A percentile compares a stretch with the other conserved stretches of the same genome.
Evolutionary conservation across 805 yeast genomes (phyloP).

Genomic region (Yamadazyma akitaensis): DNA sequence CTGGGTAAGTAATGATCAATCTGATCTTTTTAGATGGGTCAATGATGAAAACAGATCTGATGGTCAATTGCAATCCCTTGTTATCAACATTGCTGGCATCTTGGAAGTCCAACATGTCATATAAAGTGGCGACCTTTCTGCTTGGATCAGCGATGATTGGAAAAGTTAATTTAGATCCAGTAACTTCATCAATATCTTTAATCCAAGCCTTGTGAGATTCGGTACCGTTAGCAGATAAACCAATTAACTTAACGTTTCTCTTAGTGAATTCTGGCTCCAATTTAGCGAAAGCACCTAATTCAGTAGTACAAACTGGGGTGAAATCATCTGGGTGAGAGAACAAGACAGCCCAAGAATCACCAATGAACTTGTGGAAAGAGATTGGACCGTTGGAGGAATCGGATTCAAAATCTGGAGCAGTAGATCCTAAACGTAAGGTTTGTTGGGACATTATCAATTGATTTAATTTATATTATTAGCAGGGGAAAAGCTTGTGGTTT

Average conservation of each 20-base stretch:
- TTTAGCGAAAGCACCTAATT: conserved; percentile 88
- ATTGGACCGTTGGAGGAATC: conserved; percentile 79
- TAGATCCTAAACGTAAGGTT: conserved; percentile 47
- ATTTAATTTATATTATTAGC: neutral
- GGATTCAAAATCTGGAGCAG: conserved; percentile 86
- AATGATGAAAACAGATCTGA: conserved; percentile 88
- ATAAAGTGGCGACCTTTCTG: conserved; percentile 72
- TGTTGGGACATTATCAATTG: conserved; percentile 6
- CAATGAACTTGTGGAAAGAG: conserved; percentile 83
- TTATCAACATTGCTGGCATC: conserved; percentile 66
- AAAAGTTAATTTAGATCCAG: conserved; percentile 74
- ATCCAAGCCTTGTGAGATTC: conserved; percentile 83
- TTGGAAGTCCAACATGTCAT: conserved; percentile 70
- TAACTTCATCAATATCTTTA: conserved; percentile 84
- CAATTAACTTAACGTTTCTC: conserved; percentile 85
- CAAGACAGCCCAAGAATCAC: conserved; percentile 81
- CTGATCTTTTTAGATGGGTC: conserved; percentile 90
- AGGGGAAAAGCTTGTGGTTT: neutral
- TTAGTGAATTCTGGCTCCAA: conserved; percentile 84
- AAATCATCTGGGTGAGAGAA: conserved; percentile 96
- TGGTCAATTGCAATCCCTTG: conserved; percentile 76
- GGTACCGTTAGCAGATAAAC: conserved; percentile 81
- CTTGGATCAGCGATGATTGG: conserved; percentile 89
- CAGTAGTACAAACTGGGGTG: conserved; percentile 96
- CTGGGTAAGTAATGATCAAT: conserved; percentile 84